Base-by-base conservation (phyloP, 2,329 filamentous ascomycete species). In the Fusarium nanum region DNA sequence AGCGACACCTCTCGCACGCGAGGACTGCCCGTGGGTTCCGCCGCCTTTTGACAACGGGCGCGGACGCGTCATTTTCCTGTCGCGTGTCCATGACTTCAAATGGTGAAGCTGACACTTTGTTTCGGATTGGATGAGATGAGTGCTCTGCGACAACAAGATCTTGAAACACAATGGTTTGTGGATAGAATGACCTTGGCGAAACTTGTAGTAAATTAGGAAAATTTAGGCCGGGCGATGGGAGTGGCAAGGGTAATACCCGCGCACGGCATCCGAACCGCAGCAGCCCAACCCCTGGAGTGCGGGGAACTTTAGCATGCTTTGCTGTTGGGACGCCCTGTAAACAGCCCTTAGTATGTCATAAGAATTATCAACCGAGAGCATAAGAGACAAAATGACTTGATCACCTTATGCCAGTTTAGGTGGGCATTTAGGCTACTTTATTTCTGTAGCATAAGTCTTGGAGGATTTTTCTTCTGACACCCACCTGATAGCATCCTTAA, bases 1-100 rank as follows among this genome's bases (percentile, higher is more conserved):
- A 14, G 6, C 57, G 57, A 42, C 57, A 60, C 12, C 49, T 32
- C 7, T 60, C 57, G 16, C 57, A 60, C 2, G 57, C 57, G 20
- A 56, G 50, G 23, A 56, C 50, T 20, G 57, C 57, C 3, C 49
- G 56, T 4, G 48, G 48, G n/a, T 27, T 25, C 8, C 48, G 48
- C 18, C 48, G 48, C 20, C 49, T 41, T 41, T 60, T 60, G 12
- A 23, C 16, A 6, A 42, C 30, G 54, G 56, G 56, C 22, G 49
- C 56, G 6, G 49, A 40, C 41, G 49, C 49, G 49, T 60, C 77
- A 60, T 56, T 40, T 32, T n/a, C 46, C 10, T 22, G 10, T n/a
- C 18, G 46, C 22, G 49, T 25, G 10, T 60, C 49, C 49, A 60
- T 60, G 2, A 25, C 45, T n/a, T 6, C 7, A 11, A 25, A 12